Percentiles rank a stretch among this genome's conserved stretches.
Evolutionary conservation across 2,329 filamentous ascomycete genomes (phyloP).

Genomic region (Calonectria montana): DNA sequence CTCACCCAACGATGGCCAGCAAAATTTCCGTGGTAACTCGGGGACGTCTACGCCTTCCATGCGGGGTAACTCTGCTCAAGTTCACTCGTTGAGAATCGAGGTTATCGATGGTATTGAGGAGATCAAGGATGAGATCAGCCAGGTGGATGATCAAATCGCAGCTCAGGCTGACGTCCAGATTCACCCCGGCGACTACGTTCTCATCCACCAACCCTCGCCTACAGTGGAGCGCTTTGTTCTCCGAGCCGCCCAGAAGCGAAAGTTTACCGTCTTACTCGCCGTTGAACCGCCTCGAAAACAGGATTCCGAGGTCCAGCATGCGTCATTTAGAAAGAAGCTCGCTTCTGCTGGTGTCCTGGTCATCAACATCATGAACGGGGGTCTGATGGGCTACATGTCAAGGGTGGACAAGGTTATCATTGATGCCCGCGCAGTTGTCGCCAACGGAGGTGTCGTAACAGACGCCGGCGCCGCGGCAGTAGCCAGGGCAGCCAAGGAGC

Average conservation of each 20-base stretch:
- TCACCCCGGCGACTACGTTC: slow-evolving; percentile 90
- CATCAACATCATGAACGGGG: slow-evolving; percentile 85
- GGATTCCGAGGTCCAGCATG: slow-evolving; percentile 54
- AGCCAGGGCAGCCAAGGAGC: slow-evolving; percentile 84
- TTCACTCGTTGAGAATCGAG: slow-evolving; percentile 84
- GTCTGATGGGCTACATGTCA: slow-evolving; percentile 93
- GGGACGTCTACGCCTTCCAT: slow-evolving; percentile 62
- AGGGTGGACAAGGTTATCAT: slow-evolving; percentile 95
- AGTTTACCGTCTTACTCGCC: slow-evolving; percentile 90
- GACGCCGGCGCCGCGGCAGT: slow-evolving; percentile 87
- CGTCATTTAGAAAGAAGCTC: slow-evolving; percentile 80
- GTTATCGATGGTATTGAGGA: slow-evolving; percentile 95
- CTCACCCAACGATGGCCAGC: slow-evolving; percentile 58
- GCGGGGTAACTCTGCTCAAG: slow-evolving; percentile 55
- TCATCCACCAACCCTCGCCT: slow-evolving; percentile 86
- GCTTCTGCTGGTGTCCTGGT: slow-evolving; percentile 82
- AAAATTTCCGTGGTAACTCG: slow-evolving; percentile 53
- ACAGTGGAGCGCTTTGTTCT: slow-evolving; percentile 92
- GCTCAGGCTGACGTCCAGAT: slow-evolving; percentile 91
- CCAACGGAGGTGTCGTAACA: slow-evolving; percentile 87
- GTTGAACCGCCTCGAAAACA: slow-evolving; percentile 65
- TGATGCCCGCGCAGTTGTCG: slow-evolving; percentile 86
- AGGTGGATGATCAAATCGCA: slow-evolving; percentile 94
- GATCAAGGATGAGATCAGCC: slow-evolving; percentile 93
- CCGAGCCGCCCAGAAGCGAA: slow-evolving; percentile 87